A percentile compares a stretch with the other conserved stretches of the same genome.
These are phyloP conservation scores for Candida maltosa DNA, from an alignment of 805 yeast species.

Conservation along the genomic window DNA sequence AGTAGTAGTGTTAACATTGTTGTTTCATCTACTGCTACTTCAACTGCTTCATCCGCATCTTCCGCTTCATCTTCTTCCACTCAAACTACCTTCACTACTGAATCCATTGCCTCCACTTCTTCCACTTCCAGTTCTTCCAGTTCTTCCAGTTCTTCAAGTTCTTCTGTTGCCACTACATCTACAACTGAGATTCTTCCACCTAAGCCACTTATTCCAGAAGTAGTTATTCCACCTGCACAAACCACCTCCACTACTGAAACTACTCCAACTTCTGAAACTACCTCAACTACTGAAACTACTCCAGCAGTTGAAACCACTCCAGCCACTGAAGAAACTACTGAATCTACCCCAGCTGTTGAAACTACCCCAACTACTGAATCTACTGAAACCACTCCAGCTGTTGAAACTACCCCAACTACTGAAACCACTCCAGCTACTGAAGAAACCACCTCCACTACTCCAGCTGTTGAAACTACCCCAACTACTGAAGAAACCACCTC, in stretches of 20 bases:
- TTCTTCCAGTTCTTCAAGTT: too few relatives aligned
- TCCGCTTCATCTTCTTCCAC: neutral
- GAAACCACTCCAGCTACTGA: slow-evolving; percentile 3
- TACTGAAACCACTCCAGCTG: slow-evolving; percentile 4
- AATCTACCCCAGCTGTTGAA: slow-evolving; percentile 1
- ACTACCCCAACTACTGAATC: slow-evolving; percentile 2
- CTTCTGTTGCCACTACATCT: too few relatives aligned
- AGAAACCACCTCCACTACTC: slow-evolving; percentile 33
- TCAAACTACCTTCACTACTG: neutral
- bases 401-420: too few relatives aligned
- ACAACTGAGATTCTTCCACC: too few relatives aligned
- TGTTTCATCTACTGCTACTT: too few relatives aligned
- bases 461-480: slow-evolving; percentile 32
- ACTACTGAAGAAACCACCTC: slow-evolving; percentile 14
- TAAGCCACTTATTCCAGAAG: too few relatives aligned
- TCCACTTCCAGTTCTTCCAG: neutral
- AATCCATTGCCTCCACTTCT: slow-evolving; percentile 1
- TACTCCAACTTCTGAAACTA: too few relatives aligned
- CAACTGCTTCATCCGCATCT: too few relatives aligned
- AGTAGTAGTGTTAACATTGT: too few relatives aligned
- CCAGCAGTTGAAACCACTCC: slow-evolving; percentile 4
- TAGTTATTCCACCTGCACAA: too few relatives aligned
- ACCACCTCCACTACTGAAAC: too few relatives aligned
- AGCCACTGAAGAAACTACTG: slow-evolving; percentile 2
- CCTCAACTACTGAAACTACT: too few relatives aligned